phyloP scores from a whole-genome alignment of 305 asterid species.

The Rubia tinctorum region DNA sequence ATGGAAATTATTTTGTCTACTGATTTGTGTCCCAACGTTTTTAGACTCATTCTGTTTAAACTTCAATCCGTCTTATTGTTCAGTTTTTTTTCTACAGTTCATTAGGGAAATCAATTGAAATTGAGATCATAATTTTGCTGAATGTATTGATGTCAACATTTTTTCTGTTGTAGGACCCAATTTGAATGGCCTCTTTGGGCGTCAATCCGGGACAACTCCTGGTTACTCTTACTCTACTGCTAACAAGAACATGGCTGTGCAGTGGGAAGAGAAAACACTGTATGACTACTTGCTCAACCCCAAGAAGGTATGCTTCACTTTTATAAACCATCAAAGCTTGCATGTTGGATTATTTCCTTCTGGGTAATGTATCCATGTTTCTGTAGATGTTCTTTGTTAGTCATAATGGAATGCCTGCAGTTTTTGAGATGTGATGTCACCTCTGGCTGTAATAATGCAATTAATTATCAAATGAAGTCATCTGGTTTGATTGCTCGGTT shows the following conservation, averaged over 20 bases:
- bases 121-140: neutral
- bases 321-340: neutral
- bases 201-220: conserved; percentile 86
- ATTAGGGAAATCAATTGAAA: neutral
- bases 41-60: neutral
- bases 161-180: conserved; percentile 61
- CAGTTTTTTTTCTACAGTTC: neutral
- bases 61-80: neutral
- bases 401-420: neutral
- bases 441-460: neutral
- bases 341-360: neutral
- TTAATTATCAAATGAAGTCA: neutral
- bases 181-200: conserved; percentile 87
- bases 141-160: neutral
- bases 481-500: neutral
- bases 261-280: conserved; percentile 75
- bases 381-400: neutral
- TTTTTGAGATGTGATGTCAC: neutral
- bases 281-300: conserved; percentile 91
- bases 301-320: conserved; percentile 55
- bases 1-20: neutral
- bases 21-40: neutral
- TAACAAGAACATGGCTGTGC: conserved; percentile 87
- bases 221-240: conserved; percentile 96
- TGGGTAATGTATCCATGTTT: neutral